Base-by-base conservation (phyloP, 306 rosid species). In the Trifolium fragiferum region DNA sequence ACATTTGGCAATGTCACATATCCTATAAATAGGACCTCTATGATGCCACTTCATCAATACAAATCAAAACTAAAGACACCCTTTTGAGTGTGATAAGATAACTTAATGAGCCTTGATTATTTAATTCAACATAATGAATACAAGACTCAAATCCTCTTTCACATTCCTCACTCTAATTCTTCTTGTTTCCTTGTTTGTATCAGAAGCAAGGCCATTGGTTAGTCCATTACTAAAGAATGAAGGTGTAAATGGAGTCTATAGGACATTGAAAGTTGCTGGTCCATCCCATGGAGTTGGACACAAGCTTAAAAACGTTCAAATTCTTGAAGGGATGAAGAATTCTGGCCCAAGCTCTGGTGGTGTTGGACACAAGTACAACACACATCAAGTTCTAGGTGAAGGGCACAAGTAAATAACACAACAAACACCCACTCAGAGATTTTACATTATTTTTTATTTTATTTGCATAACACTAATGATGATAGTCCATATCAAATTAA, bases 331-430 rank as follows among this genome's bases (percentile, higher is more conserved):
- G 59, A 67, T 33, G 7, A 84, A 82, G 73, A 0, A 66, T 40
- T 81, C 83, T 57, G 93, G 89, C 44, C 89, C 90, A 27, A 27
- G 79, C 61, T 71, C 85, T 25, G 90, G 89, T 21, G 46, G 63
- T 57, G 37, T 7, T 32, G 93, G 89, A 2, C 88, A 88, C 44
- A 8, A 9, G 21, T 3, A 21, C 73, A 4, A 44, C 32, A 57
- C 18, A 14, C 10, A 41, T 61, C 70, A 62, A 73, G 19, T n/a
- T 7, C 14, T n/a, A n/a, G n/a, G 85, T 59, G 53, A 32, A 66
- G 81, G 81, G 73, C 82, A 79, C 70, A 57, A 76, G 43, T 4
- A 37, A 51, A 62, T 53, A 37, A 30, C 4, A 10, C 51, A 46
- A 25, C 2, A 61, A 54, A 46, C 8, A 50, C 32, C 30, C 63